These are phyloP conservation scores for Agaricus bisporus DNA, from an alignment of 768 basidiomycete genomes.

Conservation along the genomic window DNA sequence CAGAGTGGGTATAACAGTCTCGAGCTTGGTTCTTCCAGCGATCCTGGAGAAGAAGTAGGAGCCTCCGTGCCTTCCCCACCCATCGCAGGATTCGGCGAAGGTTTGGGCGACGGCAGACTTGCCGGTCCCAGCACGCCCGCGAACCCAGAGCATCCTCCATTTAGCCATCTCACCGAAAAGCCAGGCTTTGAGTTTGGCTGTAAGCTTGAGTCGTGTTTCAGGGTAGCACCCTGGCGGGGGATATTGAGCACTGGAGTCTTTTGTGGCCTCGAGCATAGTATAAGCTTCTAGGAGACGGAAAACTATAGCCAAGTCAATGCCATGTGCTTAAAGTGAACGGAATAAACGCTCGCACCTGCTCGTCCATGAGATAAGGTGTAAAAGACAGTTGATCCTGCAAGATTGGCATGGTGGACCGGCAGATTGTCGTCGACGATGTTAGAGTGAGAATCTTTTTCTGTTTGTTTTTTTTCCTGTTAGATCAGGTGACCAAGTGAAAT, in stretches of 20 bases:
- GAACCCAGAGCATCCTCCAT: background rate
- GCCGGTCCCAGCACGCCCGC: slow-evolving; percentile 6
- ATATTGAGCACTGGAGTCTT: background rate
- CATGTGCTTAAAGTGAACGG: no score
- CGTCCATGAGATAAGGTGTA: no score
- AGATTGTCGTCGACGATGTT: no score
- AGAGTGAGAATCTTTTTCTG: no score
- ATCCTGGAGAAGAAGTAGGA: slow-evolving; percentile 8
- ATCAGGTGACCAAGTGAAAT: no score
- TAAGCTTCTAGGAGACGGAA: background rate
- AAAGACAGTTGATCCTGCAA: no score
- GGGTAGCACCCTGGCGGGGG: background rate
- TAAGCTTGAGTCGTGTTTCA: background rate
- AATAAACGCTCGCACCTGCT: no score
- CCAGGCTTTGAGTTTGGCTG: background rate
- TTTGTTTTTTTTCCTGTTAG: no score
- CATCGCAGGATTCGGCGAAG: background rate
- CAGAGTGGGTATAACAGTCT: background rate
- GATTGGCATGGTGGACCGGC: no score
- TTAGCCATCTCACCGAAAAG: background rate
- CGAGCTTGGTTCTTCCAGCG: background rate
- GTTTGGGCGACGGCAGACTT: slow-evolving; percentile 9
- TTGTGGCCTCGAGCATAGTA: background rate
- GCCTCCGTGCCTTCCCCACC: background rate
- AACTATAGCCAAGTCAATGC: no score